These are phyloP conservation scores for Trypanosoma cruzi DNA, from an alignment of 208 protist genomes.

Conservation along the genomic window DNA sequence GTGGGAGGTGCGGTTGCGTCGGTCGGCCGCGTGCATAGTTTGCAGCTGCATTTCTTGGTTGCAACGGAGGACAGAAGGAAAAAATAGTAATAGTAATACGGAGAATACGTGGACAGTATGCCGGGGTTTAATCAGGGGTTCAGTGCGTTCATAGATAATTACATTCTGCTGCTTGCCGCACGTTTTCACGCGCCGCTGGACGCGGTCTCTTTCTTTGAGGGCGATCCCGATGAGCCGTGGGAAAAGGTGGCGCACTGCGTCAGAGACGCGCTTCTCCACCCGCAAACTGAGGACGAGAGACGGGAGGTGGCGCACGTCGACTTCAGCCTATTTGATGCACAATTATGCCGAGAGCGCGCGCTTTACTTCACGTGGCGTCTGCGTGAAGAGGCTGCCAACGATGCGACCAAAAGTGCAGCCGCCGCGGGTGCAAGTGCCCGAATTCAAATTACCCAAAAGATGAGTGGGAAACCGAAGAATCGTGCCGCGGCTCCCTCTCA, in stretches of 20 bases:
- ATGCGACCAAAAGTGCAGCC: neutral
- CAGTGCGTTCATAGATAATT: constrained; percentile 82
- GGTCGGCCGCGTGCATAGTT: neutral
- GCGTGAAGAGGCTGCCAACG: neutral
- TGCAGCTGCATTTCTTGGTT: neutral
- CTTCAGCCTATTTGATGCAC: constrained; percentile 45
- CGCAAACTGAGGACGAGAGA: constrained; percentile 58
- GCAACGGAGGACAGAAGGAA: neutral
- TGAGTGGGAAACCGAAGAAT: neutral
- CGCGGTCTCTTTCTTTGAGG: neutral
- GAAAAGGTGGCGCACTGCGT: constrained; percentile 58
- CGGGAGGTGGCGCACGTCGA: constrained; percentile 55
- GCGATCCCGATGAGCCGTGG: constrained; percentile 36
- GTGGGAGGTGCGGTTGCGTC: neutral
- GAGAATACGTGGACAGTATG: neutral
- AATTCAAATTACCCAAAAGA: neutral
- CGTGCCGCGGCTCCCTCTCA: constrained; percentile 12
- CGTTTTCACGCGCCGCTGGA: constrained; percentile 70
- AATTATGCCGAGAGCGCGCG: constrained; percentile 64
- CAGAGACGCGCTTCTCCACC: constrained; percentile 45
- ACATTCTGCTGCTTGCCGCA: constrained; percentile 80
- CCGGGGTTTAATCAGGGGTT: constrained; percentile 34
- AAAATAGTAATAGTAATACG: neutral
- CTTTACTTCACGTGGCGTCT: constrained; percentile 66
- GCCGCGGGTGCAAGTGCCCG: neutral